A percentile compares a stretch with the other conserved stretches of the same genome.
Evolutionary conservation across 345 rosid genomes (phyloP).

Genomic region (Boechera stricta): DNA sequence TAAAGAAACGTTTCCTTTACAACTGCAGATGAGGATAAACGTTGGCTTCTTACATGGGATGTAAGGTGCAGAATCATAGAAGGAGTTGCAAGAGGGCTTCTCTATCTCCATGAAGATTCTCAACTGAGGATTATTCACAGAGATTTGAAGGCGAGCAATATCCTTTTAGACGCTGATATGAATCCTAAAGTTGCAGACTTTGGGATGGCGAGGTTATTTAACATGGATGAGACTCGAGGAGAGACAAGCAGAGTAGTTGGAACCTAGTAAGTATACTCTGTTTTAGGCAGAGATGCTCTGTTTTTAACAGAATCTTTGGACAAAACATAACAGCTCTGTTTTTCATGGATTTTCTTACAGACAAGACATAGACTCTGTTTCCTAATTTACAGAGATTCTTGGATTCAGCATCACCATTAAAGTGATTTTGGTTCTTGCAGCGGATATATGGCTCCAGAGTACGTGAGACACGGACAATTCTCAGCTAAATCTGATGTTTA

Average conservation of each 20-base stretch:
- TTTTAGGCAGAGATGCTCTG: not conserved
- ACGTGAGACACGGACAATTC: slow-evolving; percentile 51
- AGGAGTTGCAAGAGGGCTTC: slow-evolving; percentile 49
- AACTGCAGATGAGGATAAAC: slow-evolving; percentile 40
- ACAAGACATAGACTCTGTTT: not conserved
- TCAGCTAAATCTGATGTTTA: slow-evolving; percentile 59
- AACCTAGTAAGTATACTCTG: slow-evolving; percentile 45
- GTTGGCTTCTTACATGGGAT: slow-evolving; percentile 38
- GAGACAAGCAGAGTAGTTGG: slow-evolving; percentile 49
- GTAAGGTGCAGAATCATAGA: slow-evolving; percentile 45
- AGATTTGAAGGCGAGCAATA: slow-evolving; percentile 49
- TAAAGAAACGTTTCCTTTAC: not conserved
- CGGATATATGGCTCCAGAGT: slow-evolving; percentile 68
- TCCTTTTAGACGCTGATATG: slow-evolving; percentile 43
- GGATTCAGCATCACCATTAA: not conserved
- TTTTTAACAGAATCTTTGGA: not conserved
- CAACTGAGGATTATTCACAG: slow-evolving; percentile 43
- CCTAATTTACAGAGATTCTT: not conserved
- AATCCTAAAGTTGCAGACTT: slow-evolving; percentile 51
- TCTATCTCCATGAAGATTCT: slow-evolving; percentile 50
- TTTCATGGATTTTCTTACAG: not conserved
- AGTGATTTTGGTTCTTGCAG: slow-evolving; percentile 33
- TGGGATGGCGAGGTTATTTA: slow-evolving; percentile 50
- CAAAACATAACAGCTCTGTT: too few relatives aligned
- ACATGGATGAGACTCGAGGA: slow-evolving; percentile 45